Evolutionary conservation across 805 yeast species (phyloP), one percentile per base, ranked within the genome.

Genomic region (Yamadazyma kitorensis): DNA sequence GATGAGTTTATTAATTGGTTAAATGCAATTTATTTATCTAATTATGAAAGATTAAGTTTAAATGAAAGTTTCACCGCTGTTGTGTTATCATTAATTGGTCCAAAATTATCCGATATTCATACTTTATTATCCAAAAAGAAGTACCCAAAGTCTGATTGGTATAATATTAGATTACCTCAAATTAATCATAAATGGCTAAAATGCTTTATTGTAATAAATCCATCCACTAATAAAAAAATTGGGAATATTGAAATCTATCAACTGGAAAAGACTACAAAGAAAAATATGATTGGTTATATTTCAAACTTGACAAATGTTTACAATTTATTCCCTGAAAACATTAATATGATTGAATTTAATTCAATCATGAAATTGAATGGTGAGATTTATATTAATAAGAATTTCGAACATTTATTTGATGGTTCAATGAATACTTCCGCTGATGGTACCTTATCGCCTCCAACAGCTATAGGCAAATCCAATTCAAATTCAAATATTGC

Each of bases 31-130:
- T 58, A 70, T 31, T 52, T 80, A 29, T 57, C 81, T n/a, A 74
- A 70, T 43, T 80, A 62, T 48, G 87, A 80, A 54, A 71, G 62
- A 45, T 64, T 68, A 13, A 70, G 74, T 30, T 59, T 80, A 34
- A 78, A 74, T 47, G 82, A 79, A 54, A 70, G 79, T 14, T 80
- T 73, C 49, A 79, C 86, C 0, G 87, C 84, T 5, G 82, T 79
- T 2, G 56, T 80, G 21, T 54, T 80, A 21, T 74, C 82, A 6
- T 56, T 75, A 6, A 78, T 75, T 44, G 86, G 82, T 1, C 63
- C 77, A 3, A 53, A 61, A 33, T 63, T 80, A 36, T 64, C 74
- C 2, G 87, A 80, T 50, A 66, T 79, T 26, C 76, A 78, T 46
- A 74, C 80, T 2, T 59, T 80, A 13, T 59, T 80, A 42, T 69